Evolutionary conservation across 208 protist species (phyloP).

Genomic region (Trypanosoma avium): DNA sequence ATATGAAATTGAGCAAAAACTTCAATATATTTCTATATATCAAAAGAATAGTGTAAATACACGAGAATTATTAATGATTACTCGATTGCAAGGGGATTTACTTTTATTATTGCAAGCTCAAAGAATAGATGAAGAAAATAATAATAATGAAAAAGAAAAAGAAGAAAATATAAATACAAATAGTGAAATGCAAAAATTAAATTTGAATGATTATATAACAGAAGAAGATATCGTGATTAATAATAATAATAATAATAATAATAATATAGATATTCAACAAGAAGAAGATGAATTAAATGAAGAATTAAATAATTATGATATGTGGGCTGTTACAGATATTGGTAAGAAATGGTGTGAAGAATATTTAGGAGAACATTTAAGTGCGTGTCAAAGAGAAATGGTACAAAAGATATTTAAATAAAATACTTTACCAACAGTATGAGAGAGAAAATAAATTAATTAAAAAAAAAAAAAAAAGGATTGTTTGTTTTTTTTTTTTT

Average conservation of each 20-base stretch:
- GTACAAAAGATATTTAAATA: constrained; percentile 6
- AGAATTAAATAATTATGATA: background rate
- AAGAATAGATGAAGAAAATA: constrained; percentile 1
- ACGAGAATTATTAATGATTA: background rate
- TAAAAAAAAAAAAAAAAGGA: no score
- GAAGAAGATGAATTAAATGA: background rate
- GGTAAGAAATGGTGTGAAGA: constrained; percentile 15
- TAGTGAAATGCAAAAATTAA: background rate
- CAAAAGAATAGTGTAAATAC: constrained; percentile 4
- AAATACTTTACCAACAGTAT: background rate
- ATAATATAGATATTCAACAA: background rate
- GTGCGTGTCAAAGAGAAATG: constrained; percentile 9
- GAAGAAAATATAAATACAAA: background rate
- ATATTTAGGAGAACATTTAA: constrained; percentile 13
- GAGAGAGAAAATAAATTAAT: no score
- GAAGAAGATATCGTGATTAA: background rate
- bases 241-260: background rate
- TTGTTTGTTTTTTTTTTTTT: no score
- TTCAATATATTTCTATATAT: background rate
- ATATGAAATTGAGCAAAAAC: constrained; percentile 7
- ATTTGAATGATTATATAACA: background rate
- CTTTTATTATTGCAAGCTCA: constrained; percentile 8
- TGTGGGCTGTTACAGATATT: constrained; percentile 5
- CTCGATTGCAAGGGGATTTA: constrained; percentile 13
- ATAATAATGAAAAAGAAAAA: background rate